These are phyloP conservation scores for Fusarium neocosmosporiellum DNA, from an alignment of 2,329 filamentous ascomycete genomes.

Conservation along the genomic window DNA sequence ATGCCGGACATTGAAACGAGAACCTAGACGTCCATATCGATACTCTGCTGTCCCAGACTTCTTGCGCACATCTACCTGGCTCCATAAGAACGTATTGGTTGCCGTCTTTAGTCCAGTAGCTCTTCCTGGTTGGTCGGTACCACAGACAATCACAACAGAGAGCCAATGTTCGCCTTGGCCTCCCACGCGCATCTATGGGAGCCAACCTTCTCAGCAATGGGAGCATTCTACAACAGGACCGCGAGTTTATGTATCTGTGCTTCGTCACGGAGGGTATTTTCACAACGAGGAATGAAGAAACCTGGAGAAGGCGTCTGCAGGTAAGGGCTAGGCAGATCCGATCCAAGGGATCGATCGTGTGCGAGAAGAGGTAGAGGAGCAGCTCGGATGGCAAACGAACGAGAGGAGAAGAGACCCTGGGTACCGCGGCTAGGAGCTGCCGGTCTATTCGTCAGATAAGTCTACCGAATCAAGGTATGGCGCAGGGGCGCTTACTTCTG, in stretches of 20 bases:
- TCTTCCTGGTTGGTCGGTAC: conserved; percentile 8
- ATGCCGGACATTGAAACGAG: conserved; percentile 11
- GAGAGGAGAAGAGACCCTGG: conserved; percentile 9
- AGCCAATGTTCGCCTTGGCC: neutral
- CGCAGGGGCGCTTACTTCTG: conserved; percentile 3
- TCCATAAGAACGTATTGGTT: neutral
- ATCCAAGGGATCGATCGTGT: conserved; percentile 1
- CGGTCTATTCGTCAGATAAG: neutral
- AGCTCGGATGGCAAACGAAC: conserved; percentile 16
- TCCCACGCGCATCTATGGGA: neutral
- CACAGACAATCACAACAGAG: conserved; percentile 10
- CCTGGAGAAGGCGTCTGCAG: conserved; percentile 9
- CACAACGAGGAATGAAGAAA: neutral
- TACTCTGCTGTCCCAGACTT: conserved; percentile 4
- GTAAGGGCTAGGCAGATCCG: conserved; percentile 12
- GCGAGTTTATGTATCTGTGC: neutral
- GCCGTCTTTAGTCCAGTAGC: conserved; percentile 3
- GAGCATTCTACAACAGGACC: neutral
- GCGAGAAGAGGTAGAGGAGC: conserved; percentile 9
- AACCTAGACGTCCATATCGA: neutral
- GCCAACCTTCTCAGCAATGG: neutral
- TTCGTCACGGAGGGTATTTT: conserved; percentile 3
- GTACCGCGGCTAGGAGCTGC: conserved; percentile 7
- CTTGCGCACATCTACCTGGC: neutral
- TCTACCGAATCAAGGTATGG: neutral